Evolutionary conservation across 768 basidiomycete genomes (phyloP).

Genomic region (Lactarius quietus): DNA sequence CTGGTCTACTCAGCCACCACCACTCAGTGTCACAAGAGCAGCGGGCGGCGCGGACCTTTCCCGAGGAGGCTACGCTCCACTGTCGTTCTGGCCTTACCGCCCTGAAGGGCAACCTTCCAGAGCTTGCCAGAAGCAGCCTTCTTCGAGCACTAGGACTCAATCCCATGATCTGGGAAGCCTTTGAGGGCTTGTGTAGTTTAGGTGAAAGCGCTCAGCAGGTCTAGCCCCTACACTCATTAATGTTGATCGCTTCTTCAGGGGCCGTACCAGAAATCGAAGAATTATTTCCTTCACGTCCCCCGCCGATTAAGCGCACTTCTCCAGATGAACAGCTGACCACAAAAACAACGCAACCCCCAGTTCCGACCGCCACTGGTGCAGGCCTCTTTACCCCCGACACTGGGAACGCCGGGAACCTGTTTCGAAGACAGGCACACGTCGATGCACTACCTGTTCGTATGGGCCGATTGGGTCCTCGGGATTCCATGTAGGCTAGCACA

Average conservation of each 20-base stretch:
- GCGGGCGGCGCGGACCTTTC: conserved; percentile 54
- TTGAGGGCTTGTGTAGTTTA: conserved; percentile 78
- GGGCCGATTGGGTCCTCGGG: conserved; percentile 51
- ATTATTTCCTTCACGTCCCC: conserved; percentile 61
- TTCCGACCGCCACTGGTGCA: conserved; percentile 57
- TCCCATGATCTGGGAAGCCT: conserved; percentile 89
- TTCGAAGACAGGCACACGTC: conserved; percentile 47
- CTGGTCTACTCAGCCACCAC: conserved; percentile 13
- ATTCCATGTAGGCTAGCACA: conserved; percentile 51
- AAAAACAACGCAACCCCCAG: conserved; percentile 33
- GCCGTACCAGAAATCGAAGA: conserved; percentile 67
- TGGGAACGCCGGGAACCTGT: conserved; percentile 51
- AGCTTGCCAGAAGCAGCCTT: conserved; percentile 69
- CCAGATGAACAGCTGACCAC: conserved; percentile 49
- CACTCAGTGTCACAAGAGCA: conserved; percentile 51
- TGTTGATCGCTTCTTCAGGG: conserved; percentile 41
- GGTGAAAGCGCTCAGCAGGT: conserved; percentile 43
- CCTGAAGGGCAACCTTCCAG: conserved; percentile 71
- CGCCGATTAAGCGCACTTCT: conserved; percentile 50
- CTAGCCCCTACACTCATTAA: conserved; percentile 15
- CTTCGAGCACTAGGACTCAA: conserved; percentile 65
- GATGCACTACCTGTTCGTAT: conserved; percentile 58
- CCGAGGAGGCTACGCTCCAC: conserved; percentile 68
- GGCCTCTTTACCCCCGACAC: conserved; percentile 78
- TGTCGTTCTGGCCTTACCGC: conserved; percentile 78